These are phyloP conservation scores for Dendryphion nanum DNA, from an alignment of 2,329 filamentous ascomycete genomes.

Conservation along the genomic window DNA sequence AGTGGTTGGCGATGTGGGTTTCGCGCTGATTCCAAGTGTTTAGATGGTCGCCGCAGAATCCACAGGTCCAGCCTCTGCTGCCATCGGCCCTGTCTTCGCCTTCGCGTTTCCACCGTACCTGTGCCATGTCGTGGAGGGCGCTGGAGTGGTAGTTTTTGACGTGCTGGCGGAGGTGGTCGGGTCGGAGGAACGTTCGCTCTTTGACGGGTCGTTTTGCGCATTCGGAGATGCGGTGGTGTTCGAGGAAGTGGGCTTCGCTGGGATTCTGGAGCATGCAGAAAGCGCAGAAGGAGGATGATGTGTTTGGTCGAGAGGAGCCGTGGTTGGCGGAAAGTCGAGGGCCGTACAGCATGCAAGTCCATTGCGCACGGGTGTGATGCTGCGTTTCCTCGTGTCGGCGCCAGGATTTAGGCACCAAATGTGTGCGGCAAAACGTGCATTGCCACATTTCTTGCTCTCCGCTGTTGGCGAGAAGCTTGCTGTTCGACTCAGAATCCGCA, in stretches of 20 bases:
- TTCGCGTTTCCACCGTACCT: conserved; percentile 28
- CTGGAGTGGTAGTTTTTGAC: conserved; percentile 32
- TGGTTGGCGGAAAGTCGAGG: conserved; percentile 14
- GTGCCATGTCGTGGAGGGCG: conserved; percentile 19
- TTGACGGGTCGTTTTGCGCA: conserved; percentile 22
- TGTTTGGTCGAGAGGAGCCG: conserved; percentile 4
- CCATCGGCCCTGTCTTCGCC: conserved; percentile 9
- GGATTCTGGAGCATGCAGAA: conserved; percentile 30
- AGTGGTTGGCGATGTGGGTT: conserved; percentile 32
- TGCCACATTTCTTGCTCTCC: conserved; percentile 27
- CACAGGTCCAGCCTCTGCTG: conserved; percentile 24
- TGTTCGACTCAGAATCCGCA: background rate
- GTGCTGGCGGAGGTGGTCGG: conserved; percentile 34
- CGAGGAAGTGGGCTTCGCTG: conserved; percentile 25
- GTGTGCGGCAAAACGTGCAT: conserved; percentile 32
- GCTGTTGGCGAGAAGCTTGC: background rate
- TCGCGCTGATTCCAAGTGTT: conserved; percentile 29
- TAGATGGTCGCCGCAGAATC: conserved; percentile 27
- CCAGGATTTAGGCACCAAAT: conserved; percentile 34
- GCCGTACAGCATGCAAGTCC: conserved; percentile 32
- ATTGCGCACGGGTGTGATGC: conserved; percentile 31
- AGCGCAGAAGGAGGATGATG: conserved; percentile 16
- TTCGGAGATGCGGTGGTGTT: conserved; percentile 29
- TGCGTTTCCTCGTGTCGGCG: conserved; percentile 38
- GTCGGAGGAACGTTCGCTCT: conserved; percentile 32